Evolutionary conservation across 139 green algal species (phyloP), one percentile per base, ranked within the genome.

Genomic region (Ostreobium quekettii): DNA sequence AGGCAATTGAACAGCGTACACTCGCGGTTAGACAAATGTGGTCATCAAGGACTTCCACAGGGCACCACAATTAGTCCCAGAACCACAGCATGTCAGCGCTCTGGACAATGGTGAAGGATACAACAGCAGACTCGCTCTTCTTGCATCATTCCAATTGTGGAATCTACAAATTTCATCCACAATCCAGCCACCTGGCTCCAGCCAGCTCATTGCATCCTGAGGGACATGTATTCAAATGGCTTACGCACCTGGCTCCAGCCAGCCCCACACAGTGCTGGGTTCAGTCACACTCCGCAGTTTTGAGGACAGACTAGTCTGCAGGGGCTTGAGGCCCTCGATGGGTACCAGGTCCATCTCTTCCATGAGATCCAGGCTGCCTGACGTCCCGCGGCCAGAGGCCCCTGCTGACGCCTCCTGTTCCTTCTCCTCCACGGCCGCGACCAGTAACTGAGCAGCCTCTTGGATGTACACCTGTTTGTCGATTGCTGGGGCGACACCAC

Each of bases 241-340:
- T n/a, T n/a, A n/a, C n/a, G n/a, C 42, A 53, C 42, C 42, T 53
- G 42, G 42, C 42, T 53, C 42, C 42, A 53, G 42, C 42, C 42
- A 53, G 11, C 42, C 42, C 42, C 42, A 53, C 19, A 53, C 19
- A 11, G 42, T 53, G 15, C 15, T 19, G 11, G 11, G 15, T 11
- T 53, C 42, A 26, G 19, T 53, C 11, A 26, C 42, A 53, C n/a
- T n/a, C n/a, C n/a, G n/a, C n/a, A 53, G 19, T 53, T 26, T 53
- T 53, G 42, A 53, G 15, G 42, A 53, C 19, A 53, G 19, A 26
- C 42, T 19, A 19, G 42, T 53, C 19, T 53, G 42, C 42, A 53
- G 19, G 15, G 42, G 42, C 19, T 53, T 53, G 15, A 53, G 19
- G 15, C 42, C 42, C 42, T 53, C 42, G 15, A 53, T 26, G 11